Conservation (phyloP, 139 green algal species). For the Chlamydomonas asymmetrica region DNA sequence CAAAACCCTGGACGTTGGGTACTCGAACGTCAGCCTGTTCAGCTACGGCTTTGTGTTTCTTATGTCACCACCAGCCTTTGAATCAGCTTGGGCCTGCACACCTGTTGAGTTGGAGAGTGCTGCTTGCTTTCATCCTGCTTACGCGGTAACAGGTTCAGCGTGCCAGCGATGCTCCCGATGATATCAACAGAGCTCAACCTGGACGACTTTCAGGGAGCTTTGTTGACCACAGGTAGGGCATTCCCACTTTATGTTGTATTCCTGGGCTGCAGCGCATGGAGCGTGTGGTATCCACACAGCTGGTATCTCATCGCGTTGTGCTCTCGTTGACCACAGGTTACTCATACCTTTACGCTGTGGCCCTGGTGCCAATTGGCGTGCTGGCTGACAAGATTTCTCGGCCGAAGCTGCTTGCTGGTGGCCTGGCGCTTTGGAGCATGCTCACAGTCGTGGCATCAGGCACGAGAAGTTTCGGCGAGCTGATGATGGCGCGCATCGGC, state of each 20-base stretch:
- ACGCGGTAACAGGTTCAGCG: no score
- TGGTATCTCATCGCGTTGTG: background rate
- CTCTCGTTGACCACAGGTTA: conserved; percentile 47
- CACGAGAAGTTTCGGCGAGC: conserved; percentile 52
- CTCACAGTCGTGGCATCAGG: conserved; percentile 68
- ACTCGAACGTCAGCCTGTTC: no score
- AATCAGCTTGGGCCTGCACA: no score
- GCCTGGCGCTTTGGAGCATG: conserved; percentile 67
- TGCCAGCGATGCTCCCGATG: conserved; percentile 82
- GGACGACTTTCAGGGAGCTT: conserved; percentile 63
- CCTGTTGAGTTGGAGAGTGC: no score
- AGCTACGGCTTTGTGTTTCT: no score
- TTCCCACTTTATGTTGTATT: background rate
- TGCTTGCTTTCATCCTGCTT: no score
- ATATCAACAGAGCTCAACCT: conserved; percentile 78
- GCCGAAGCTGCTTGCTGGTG: conserved; percentile 71
- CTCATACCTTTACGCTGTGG: conserved; percentile 78
- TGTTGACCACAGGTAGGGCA: conserved; percentile 45
- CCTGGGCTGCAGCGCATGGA: background rate
- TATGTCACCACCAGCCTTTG: no score
- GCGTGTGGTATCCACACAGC: background rate
- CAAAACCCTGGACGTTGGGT: no score
- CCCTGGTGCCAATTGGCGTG: conserved; percentile 79
- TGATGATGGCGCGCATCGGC: conserved; percentile 68
- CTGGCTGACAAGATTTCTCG: conserved; percentile 74